phyloP scores from a whole-genome alignment of 1,284 basidiomycete genomes.

The Leccinum ponderosum region DNA sequence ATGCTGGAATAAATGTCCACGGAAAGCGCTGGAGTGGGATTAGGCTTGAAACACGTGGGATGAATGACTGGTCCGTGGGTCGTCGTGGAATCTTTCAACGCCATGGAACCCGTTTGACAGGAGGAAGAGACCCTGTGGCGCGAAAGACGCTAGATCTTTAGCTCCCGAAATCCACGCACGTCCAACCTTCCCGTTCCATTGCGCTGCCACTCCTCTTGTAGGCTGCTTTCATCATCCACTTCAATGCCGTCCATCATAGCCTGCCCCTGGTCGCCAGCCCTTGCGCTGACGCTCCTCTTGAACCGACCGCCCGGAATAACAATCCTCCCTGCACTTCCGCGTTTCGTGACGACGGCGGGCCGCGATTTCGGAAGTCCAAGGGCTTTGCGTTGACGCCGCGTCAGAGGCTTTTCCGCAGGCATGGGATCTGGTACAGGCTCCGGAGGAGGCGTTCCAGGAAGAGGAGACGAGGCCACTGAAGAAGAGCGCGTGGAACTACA shows the following conservation, averaged over 20 bases:
- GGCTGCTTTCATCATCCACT: conserved; percentile 33
- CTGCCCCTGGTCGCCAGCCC: conserved; percentile 30
- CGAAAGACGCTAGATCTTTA: conserved; percentile 59
- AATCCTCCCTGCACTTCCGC: conserved; percentile 50
- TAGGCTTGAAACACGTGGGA: conserved; percentile 8
- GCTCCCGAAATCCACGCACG: conserved; percentile 76
- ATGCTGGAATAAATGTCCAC: conserved; percentile 29
- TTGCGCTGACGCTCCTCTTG: conserved; percentile 27
- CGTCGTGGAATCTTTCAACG: conserved; percentile 15
- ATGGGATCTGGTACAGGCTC: conserved; percentile 32
- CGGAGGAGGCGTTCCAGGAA: conserved; percentile 31
- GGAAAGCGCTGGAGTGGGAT: conserved; percentile 3
- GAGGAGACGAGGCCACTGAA: conserved; percentile 42
- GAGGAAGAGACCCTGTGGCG: conserved; percentile 1
- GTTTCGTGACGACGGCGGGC: conserved; percentile 30
- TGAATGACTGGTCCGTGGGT: conserved; percentile 6
- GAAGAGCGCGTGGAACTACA: conserved; percentile 42
- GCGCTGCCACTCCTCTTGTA: conserved; percentile 60
- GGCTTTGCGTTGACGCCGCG: conserved; percentile 64
- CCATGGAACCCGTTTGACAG: conserved; percentile 2
- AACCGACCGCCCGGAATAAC: conserved; percentile 57
- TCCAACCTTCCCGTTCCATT: conserved; percentile 77
- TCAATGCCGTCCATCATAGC: conserved; percentile 22
- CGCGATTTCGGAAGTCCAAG: conserved; percentile 61
- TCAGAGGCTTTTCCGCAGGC: conserved; percentile 41